Evolutionary conservation across 2,329 filamentous ascomycete genomes (phyloP).

Genomic region (Arthrobotrys musiformis): DNA sequence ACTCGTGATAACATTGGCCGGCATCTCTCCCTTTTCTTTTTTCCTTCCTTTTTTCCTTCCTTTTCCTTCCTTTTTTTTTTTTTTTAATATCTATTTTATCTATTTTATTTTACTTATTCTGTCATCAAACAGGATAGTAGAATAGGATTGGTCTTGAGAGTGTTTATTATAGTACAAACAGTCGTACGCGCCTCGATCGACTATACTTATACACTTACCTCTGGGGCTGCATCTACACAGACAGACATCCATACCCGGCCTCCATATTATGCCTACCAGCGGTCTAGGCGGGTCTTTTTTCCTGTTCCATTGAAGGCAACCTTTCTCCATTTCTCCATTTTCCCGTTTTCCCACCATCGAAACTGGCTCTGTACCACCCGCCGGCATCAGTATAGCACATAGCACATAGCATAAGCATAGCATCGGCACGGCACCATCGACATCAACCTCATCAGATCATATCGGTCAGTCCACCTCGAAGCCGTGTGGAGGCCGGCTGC

Average conservation of each 20-base stretch:
- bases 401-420: neutral
- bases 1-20: too few relatives aligned
- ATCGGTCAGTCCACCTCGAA: neutral
- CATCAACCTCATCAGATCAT: neutral
- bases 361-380: conserved; percentile 23
- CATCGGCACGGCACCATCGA: neutral
- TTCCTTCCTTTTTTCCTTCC: neutral
- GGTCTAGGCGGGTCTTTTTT: conserved; percentile 55
- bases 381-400: conserved; percentile 2
- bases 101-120: neutral
- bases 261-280: too few relatives aligned
- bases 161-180: too few relatives aligned
- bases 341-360: neutral
- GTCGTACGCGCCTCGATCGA: conserved; percentile 1
- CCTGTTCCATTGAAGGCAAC: neutral
- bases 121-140: too few relatives aligned
- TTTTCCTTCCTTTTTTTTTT: neutral
- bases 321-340: conserved; percentile 1
- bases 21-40: neutral
- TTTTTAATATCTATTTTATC: neutral
- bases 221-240: neutral
- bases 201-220: neutral
- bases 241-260: neutral
- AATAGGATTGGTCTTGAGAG: too few relatives aligned
- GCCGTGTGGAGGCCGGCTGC: neutral